phyloP scores from a whole-genome alignment of 2,329 filamentous ascomycete genomes.

The Fragosphaeria purpurea region DNA sequence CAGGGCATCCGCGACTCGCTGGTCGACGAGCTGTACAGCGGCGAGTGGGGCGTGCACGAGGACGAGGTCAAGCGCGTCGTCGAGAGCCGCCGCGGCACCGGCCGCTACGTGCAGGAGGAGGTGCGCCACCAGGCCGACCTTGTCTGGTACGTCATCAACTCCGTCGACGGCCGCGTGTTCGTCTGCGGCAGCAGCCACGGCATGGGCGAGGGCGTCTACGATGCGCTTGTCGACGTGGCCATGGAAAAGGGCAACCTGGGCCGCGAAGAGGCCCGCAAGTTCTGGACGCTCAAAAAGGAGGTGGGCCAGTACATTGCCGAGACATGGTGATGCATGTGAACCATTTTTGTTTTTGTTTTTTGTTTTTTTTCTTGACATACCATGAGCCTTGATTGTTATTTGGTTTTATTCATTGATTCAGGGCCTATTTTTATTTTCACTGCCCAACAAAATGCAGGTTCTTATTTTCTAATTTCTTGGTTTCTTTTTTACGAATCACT shows the following conservation, averaged over 20 bases:
- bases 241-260: conserved; percentile 88
- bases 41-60: conserved; percentile 92
- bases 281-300: conserved; percentile 87
- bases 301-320: conserved; percentile 92
- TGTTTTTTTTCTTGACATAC: not conserved
- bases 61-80: conserved; percentile 75
- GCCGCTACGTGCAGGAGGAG: conserved; percentile 93
- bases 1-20: conserved; percentile 91
- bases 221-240: conserved; percentile 76
- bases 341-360: not conserved
- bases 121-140: conserved; percentile 83
- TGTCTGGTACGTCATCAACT: conserved; percentile 97
- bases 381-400: too few species aligned
- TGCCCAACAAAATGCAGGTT: too few species aligned
- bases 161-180: conserved; percentile 90
- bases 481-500: too few species aligned
- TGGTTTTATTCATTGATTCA: too few species aligned
- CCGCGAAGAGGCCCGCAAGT: conserved; percentile 68
- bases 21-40: conserved; percentile 91
- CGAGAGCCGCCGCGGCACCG: conserved; percentile 64
- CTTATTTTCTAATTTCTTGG: too few species aligned
- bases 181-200: conserved; percentile 92
- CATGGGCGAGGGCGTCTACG: conserved; percentile 95
- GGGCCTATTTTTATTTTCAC: too few species aligned
- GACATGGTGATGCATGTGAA: conserved; percentile 41